Percentiles rank a stretch among this genome's conserved stretches.
Evolutionary conservation across 2,329 filamentous ascomycete species (phyloP).

Genomic region (Raffaelea albimanens): DNA sequence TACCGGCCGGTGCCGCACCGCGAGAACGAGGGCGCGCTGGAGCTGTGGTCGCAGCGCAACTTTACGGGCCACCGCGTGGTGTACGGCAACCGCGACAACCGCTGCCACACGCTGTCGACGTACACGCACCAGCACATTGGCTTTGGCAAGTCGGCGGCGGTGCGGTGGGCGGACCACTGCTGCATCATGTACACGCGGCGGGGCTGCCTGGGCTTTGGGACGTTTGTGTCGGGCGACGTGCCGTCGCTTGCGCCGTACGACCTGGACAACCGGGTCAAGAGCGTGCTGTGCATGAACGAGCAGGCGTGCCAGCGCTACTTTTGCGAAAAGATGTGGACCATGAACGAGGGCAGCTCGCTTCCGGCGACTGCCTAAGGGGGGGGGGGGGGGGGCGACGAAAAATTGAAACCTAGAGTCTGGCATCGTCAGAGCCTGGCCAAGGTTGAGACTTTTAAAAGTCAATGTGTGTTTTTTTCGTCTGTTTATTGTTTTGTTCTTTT

Average conservation of each 20-base stretch:
- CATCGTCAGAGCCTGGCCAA: too few species aligned
- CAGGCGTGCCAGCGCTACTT: background rate
- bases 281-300: constrained; percentile 3
- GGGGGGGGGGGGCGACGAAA: background rate
- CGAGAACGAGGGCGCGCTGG: background rate
- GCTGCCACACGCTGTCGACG: constrained; percentile 5
- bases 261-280: constrained; percentile 5
- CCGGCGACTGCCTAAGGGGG: too few species aligned
- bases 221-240: background rate
- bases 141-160: constrained; percentile 5
- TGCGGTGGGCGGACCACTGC: background rate
- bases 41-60: constrained; percentile 4
- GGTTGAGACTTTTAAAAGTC: too few species aligned
- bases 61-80: constrained; percentile 2
- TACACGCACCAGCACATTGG: background rate
- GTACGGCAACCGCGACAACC: background rate
- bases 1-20: background rate
- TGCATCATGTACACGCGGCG: constrained; percentile 4
- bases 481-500: too few species aligned
- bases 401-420: background rate
- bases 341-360: too few species aligned
- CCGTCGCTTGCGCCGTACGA: constrained; percentile 3
- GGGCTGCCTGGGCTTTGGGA: constrained; percentile 4
- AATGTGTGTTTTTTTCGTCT: too few species aligned
- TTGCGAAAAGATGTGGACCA: background rate